A percentile compares a stretch with the other conserved stretches of the same genome.
These are phyloP conservation scores for Melampsora americana DNA, from an alignment of 1,284 basidiomycete genomes.

Conservation along the genomic window DNA sequence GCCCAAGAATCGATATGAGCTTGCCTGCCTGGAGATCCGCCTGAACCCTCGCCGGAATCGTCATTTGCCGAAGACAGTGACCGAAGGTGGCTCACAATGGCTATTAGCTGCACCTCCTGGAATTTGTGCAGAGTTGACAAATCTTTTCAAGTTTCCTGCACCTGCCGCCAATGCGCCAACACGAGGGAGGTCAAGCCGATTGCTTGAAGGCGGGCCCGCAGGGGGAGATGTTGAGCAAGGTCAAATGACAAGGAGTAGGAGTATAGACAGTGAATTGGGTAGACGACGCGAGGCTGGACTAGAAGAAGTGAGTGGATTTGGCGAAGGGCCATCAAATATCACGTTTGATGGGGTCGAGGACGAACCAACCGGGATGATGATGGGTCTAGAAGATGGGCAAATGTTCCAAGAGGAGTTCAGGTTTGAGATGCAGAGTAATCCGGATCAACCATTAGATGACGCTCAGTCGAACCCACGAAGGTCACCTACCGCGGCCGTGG, in stretches of 20 bases:
- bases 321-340: conserved; percentile 5
- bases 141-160: conserved; percentile 40
- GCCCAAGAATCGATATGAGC: conserved; percentile 31
- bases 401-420: conserved; percentile 17
- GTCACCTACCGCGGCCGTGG: background rate
- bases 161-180: background rate
- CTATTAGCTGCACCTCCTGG: conserved; percentile 31
- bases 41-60: conserved; percentile 16
- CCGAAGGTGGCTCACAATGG: conserved; percentile 20
- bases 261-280: conserved; percentile 16
- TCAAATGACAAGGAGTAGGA: background rate
- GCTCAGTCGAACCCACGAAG: background rate
- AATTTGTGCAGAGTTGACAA: conserved; percentile 19
- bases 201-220: conserved; percentile 5
- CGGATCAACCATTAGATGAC: conserved; percentile 1
- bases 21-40: conserved; percentile 9
- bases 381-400: conserved; percentile 12
- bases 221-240: conserved; percentile 13
- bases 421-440: conserved; percentile 6
- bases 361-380: background rate
- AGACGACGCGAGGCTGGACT: background rate
- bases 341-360: conserved; percentile 25
- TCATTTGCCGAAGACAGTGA: conserved; percentile 18
- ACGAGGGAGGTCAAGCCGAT: background rate
- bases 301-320: conserved; percentile 9